Evolutionary conservation across 768 basidiomycete genomes (phyloP), one percentile per base, ranked within the genome.

Genomic region (Boletus barrowsii): DNA sequence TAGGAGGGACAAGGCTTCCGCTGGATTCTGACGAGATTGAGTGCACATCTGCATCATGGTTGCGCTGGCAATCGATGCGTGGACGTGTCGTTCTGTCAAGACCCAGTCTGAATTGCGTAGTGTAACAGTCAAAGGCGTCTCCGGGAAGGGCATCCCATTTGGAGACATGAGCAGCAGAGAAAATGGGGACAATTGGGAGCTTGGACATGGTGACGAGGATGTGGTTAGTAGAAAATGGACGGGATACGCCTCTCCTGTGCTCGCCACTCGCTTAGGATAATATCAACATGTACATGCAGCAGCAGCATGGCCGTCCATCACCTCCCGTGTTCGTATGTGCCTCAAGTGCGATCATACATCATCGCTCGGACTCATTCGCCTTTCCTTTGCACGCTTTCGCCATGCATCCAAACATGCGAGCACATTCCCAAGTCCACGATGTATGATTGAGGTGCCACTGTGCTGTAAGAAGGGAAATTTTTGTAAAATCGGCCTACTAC

Each of bases 141-240:
- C 51, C 37, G 5, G 56, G 48, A 40, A 67, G 44, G 5, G 54
- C 10, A 17, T 62, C 65, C 68, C 66, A 70, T 47, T 57, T 62
- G 24, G 66, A 58, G 42, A 57, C 10, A 30, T 72, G 72, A 8
- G 71, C 62, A 18, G 71, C 71, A 3, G 71, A 72, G 45, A 72
- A 68, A 45, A 72, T 54, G 17, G 70, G 62, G 3, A 43, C 47
- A n/a, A 67, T 42, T 6, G 60, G 42, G 13, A 59, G 35, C n/a
- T 48, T 47, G 47, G 63, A 62, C 64, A 64, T 62, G 41, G 43
- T 49, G 30, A 20, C 20, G 11, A n/a, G 36, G 18, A 29, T 10
- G 5, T 14, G 33, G 40, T 40, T n/a, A 20, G 35, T 13, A n/a
- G 5, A 17, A 37, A 44, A 8, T 20, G 14, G n/a, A 36, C 24